Conservation (phyloP, 257 asterid species). For the Plantago ovata region DNA sequence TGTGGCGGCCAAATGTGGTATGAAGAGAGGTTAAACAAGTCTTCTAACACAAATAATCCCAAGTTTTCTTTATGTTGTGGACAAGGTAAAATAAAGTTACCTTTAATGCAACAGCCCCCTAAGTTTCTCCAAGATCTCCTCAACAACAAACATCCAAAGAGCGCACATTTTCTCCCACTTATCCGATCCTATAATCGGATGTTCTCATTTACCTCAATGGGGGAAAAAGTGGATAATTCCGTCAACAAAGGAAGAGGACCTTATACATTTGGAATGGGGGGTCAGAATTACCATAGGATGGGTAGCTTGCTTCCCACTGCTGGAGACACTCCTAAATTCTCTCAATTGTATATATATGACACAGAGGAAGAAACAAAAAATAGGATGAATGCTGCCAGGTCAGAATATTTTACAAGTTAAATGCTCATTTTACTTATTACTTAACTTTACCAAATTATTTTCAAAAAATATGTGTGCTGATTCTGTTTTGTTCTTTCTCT, state of each 20-base stretch:
- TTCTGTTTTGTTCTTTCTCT: too few relatives aligned
- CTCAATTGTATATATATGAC: not conserved
- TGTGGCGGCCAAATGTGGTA: too few relatives aligned
- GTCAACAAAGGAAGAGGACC: not conserved
- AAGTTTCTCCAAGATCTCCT: not conserved
- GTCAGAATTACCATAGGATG: not conserved
- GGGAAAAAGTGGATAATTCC: not conserved
- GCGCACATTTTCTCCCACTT: not conserved
- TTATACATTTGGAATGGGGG: not conserved
- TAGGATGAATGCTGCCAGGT: not conserved
- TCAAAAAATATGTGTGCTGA: too few relatives aligned
- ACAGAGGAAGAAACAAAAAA: not conserved
- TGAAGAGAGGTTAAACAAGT: too few relatives aligned
- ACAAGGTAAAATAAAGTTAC: conserved; percentile 8
- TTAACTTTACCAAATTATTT: too few relatives aligned
- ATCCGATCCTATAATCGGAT: too few relatives aligned
- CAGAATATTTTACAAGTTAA: not conserved
- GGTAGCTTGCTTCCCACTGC: not conserved
- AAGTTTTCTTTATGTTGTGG: not conserved
- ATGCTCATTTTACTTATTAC: too few relatives aligned
- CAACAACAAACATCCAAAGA: not conserved
- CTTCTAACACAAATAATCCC: too few relatives aligned
- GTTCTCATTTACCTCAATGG: not conserved
- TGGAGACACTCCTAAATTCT: not conserved
- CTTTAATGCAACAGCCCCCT: conserved; percentile 7